Base-by-base conservation (phyloP, 305 asterid genomes). In the Fraxinus greggii region DNA sequence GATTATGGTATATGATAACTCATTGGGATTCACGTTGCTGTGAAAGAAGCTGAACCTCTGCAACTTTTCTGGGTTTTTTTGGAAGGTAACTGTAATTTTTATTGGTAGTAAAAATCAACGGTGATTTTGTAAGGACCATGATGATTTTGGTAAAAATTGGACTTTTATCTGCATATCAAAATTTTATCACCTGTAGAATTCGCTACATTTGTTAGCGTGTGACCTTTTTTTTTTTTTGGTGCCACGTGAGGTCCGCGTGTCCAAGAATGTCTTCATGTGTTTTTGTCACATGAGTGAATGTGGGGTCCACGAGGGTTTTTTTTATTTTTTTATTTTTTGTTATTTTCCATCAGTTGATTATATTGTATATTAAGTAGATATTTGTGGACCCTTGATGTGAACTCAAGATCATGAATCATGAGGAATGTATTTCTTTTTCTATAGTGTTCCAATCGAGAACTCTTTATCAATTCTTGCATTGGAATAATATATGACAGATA, bases 201-300 rank as follows among this genome's bases (percentile, higher is more conserved):
- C 45, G 9, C 26, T 70, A 70, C 40, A 15, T 70, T 70, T 31
- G 13, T 13, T 32, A 70, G 31, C 75, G 42, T 31, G 4, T 29
- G 42, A 70, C 13, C 24, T n/a, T n/a, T 70, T 31, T 70, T 1
- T 31, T 31, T 31, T 69, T 70, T 31, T 5, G 7, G 23, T 31
- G 75, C 75, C 90, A 81, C 87, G 87, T 87, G 90, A 81, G 76
- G 12, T 40, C 76, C 87, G 79, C 79, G 80, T 81, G 84, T 33
- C 72, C 65, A 56, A 86, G 84, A 86, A 86, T 82, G 83, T 76
- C 81, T 61, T 74, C 35, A 33, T 26, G 54, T 7, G 54, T 3
- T 24, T 75, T 72, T 40, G 69, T 79, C 81, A 85, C 81, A 83
- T 70, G 13, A 13, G 12, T 70, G 23, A 31, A 17, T 31, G 42